These are phyloP conservation scores for Cyberlindnera galapagoensis DNA, from an alignment of 805 yeast genomes.

Conservation along the genomic window DNA sequence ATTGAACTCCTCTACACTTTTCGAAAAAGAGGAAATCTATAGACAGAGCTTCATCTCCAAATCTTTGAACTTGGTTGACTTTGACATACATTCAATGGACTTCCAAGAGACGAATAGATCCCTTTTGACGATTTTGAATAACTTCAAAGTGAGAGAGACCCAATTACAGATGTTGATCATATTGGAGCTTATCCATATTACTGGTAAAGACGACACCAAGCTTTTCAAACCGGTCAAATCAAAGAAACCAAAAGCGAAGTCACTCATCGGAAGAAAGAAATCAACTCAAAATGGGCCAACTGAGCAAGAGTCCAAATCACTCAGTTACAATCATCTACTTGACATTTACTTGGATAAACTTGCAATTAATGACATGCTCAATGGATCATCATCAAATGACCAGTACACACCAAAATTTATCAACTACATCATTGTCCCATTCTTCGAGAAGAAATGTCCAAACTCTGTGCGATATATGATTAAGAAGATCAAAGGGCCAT, in stretches of 20 bases:
- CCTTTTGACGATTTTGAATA: conserved; percentile 27
- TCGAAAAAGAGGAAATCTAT: conserved; percentile 24
- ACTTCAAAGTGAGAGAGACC: conserved; percentile 48
- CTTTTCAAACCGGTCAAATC: conserved; percentile 23
- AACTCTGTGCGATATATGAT: conserved; percentile 38
- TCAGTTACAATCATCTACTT: conserved; percentile 28
- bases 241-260: conserved; percentile 12
- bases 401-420: conserved; percentile 33
- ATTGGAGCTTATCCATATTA: conserved; percentile 36
- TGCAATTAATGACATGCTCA: conserved; percentile 46
- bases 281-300: background rate
- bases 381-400: conserved; percentile 6
- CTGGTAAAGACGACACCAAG: conserved; percentile 30
- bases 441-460: conserved; percentile 44
- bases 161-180: conserved; percentile 46
- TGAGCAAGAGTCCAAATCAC: background rate
- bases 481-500: conserved; percentile 38
- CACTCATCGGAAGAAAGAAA: conserved; percentile 27
- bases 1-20: conserved; percentile 20
- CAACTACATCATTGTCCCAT: conserved; percentile 47
- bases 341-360: conserved; percentile 46
- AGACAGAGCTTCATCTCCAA: conserved; percentile 24
- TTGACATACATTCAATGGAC: conserved; percentile 19
- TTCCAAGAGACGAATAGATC: conserved; percentile 24
- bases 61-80: conserved; percentile 21